Percentiles rank a stretch among this genome's conserved stretches.
These are phyloP conservation scores for Nidularia sp. DNA, from an alignment of 768 basidiomycete genomes.

Conservation along the genomic window DNA sequence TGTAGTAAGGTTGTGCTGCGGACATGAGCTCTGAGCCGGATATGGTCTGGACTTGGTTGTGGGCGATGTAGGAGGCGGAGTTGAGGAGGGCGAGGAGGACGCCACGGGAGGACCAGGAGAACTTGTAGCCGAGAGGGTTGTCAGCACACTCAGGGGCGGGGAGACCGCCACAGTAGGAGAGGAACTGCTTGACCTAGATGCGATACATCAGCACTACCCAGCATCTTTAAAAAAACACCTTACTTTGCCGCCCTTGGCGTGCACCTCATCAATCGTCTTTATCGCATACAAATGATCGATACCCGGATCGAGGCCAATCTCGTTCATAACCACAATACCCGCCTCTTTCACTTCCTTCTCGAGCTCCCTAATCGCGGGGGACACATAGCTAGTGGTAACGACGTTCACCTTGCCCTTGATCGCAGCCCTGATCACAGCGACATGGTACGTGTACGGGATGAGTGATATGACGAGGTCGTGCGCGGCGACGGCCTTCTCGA, in stretches of 20 bases:
- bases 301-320: slow-evolving; percentile 96
- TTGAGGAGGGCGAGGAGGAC: slow-evolving; percentile 94
- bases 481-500: slow-evolving; percentile 77
- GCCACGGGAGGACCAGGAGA: slow-evolving; percentile 95
- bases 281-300: slow-evolving; percentile 92
- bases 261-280: slow-evolving; percentile 92
- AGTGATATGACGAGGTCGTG: slow-evolving; percentile 95
- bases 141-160: slow-evolving; percentile 87
- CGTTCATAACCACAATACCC: slow-evolving; percentile 93
- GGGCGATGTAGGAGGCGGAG: slow-evolving; percentile 73
- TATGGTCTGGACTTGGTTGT: slow-evolving; percentile 62
- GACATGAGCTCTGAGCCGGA: slow-evolving; percentile 84
- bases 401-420: slow-evolving; percentile 89
- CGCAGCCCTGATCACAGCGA: slow-evolving; percentile 85
- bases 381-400: slow-evolving; percentile 95
- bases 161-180: slow-evolving; percentile 94
- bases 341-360: slow-evolving; percentile 78
- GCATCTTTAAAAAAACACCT: no score
- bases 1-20: slow-evolving; percentile 89
- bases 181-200: slow-evolving; percentile 91
- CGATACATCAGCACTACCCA: no score
- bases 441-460: slow-evolving; percentile 93
- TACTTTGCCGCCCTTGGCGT: slow-evolving; percentile 94
- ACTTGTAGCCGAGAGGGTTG: slow-evolving; percentile 98
- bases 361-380: slow-evolving; percentile 84